Evolutionary conservation across 192 early-diverging fungal species (phyloP).

Genomic region (Coemansia sp.): DNA sequence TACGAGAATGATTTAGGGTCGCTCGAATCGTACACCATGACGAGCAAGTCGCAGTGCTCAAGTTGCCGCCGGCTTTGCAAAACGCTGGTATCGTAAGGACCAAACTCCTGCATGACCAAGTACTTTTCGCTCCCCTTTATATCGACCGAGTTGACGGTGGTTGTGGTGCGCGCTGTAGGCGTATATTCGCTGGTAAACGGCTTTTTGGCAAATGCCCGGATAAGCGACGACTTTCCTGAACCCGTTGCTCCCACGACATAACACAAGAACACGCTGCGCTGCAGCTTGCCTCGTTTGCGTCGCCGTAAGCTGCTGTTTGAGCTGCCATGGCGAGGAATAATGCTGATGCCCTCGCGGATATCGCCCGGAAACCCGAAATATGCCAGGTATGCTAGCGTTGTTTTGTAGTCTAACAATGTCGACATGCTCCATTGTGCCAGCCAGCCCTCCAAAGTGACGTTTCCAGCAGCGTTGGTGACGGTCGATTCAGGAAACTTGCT

Average conservation of each 20-base stretch:
- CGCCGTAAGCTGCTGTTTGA: conserved; percentile 59
- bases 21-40: conserved; percentile 93
- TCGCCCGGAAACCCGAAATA: conserved; percentile 96
- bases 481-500: conserved; percentile 86
- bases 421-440: conserved; percentile 99
- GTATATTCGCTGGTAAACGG: conserved; percentile 71
- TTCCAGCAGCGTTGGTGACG: conserved; percentile 83
- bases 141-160: conserved; percentile 92
- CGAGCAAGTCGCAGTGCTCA: conserved; percentile 86
- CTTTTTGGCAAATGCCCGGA: conserved; percentile 84
- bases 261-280: conserved; percentile 86
- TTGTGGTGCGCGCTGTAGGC: conserved; percentile 73
- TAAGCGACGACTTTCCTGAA: conserved; percentile 87
- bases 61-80: conserved; percentile 84
- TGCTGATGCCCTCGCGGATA: conserved; percentile 80
- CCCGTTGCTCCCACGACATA: conserved; percentile 94
- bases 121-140: conserved; percentile 93
- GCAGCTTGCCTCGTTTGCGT: conserved; percentile 77
- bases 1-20: conserved; percentile 94
- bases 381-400: conserved; percentile 90
- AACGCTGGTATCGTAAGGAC: conserved; percentile 83
- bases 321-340: conserved; percentile 40
- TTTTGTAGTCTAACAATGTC: conserved; percentile 84
- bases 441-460: conserved; percentile 93
- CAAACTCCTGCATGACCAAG: conserved; percentile 95